A percentile compares a stretch with the other conserved stretches of the same genome.
Conservation (phyloP, 768 basidiomycete species). For the Strobilomyces dryophilus region DNA sequence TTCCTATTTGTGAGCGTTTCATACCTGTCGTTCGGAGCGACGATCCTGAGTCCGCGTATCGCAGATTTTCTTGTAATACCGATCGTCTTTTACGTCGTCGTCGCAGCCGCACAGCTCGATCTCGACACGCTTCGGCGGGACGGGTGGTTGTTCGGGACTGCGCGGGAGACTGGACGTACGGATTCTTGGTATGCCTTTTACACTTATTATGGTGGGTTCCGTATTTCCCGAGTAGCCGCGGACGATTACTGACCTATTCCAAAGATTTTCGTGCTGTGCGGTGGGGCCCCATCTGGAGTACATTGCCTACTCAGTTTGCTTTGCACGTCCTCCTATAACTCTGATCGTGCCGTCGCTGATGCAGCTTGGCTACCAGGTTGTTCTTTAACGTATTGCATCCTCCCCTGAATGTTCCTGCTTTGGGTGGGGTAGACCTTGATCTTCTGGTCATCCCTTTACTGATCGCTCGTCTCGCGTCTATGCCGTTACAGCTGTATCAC, state of each 20-base stretch:
- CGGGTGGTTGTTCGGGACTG: slow-evolving; percentile 83
- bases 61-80: slow-evolving; percentile 81
- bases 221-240: neutral
- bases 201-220: slow-evolving; percentile 62
- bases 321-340: slow-evolving; percentile 47
- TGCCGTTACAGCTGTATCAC: slow-evolving; percentile 65
- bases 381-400: slow-evolving; percentile 87
- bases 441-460: neutral
- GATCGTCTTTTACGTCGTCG: slow-evolving; percentile 75
- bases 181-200: slow-evolving; percentile 83
- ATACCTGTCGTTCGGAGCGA: neutral
- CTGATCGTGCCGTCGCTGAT: slow-evolving; percentile 12
- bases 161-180: slow-evolving; percentile 31
- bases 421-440: slow-evolving; percentile 45
- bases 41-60: neutral
- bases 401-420: slow-evolving; percentile 84
- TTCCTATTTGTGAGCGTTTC: slow-evolving; percentile 69
- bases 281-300: slow-evolving; percentile 69
- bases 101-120: slow-evolving; percentile 58
- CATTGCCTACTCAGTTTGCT: slow-evolving; percentile 92
- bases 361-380: slow-evolving; percentile 41
- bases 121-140: slow-evolving; percentile 52
- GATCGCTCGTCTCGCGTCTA: neutral
- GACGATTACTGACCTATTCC: neutral
- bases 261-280: slow-evolving; percentile 59